Evolutionary conservation across 768 basidiomycete species (phyloP), one percentile per base, ranked within the genome.

Genomic region (Leccinellum rugosiceps): DNA sequence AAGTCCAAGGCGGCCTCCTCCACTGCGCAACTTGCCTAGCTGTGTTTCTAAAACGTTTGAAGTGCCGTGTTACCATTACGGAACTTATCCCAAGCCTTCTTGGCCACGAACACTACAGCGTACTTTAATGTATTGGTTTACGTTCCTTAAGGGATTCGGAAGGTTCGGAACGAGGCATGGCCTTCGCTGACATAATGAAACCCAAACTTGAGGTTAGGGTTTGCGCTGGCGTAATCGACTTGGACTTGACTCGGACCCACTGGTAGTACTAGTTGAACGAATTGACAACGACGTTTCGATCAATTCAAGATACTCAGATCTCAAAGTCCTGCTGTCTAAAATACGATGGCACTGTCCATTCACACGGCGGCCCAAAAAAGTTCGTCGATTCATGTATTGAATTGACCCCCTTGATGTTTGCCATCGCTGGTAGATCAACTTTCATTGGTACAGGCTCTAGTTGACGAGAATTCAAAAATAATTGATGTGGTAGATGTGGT

Each of bases 351-450:
- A 26, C 52, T 70, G 53, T 60, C 83, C 23, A 74, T 85, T 13
- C 88, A 91, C 58, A 74, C 76, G 31, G 90, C 89, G 2, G 86
- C 87, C 8, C 84, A 86, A 67, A 90, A 87, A 55, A 81, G 89
- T 87, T 19, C 7, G 57, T 62, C 31, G 1, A 15, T 30, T 23
- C 6, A 4, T 45, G 7, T 4, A 19, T 19, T 21, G 25, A 28
- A 32, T 34, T 48, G 32, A 21, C n/a, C 23, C 38, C 17, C 19
- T 53, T 43, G 45, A 15, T 28, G 14, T 15, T 41, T 26, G 56
- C 2, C 21, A 28, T 26, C 45, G 5, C n/a, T 11, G 2, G 8
- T 17, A 91, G 91, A 84, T 64, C 91, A 93, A 71, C 73, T 84
- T 35, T 80, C 83, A 38, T 75, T 92, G n/a, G 77, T 92, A 43